Evolutionary conservation across 441 rosid genomes (phyloP), one percentile per base, ranked within the genome.

Genomic region (Aquilaria agallochum): DNA sequence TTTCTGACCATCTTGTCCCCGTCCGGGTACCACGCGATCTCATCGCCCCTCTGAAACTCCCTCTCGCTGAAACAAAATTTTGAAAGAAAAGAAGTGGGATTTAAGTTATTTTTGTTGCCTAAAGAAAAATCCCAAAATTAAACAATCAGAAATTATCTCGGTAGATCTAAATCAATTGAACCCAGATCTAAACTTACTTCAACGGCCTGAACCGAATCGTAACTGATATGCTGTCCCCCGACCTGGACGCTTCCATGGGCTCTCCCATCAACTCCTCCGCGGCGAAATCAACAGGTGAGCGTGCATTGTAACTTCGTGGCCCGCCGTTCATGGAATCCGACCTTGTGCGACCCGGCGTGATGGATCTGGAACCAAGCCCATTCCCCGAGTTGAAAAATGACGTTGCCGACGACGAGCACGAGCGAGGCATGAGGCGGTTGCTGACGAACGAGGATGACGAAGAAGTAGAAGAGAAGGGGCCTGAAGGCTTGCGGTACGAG

Each of bases 171-270:
- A 61, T 56, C 53, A n/a, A 60, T 12, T 53, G 56, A 59, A 52
- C 59, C 74, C 87, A 82, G 97, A 95, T 96, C 97, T 82, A 72
- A 3, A 59, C 63, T 71, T 80, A 96, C 99, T 96, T 96, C 85
- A 96, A 61, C 34, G 97, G 97, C 67, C 97, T 67, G 74, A 96
- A 96, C 61, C 99, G 95, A 78, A 96, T 87, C 67, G 99, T 96
- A 56, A 96, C 99, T 51, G 97, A 92, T 44, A 96, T 93, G 68
- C 97, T 96, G 72, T 96, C 98, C 12, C 87, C 91, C 11, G 85
- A 79, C 74, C 80, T 80, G 64, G 85, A 67, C 52, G 71, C 67
- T 8, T 91, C 97, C 71, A 78, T 10, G 13, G 84, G 86, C 74
- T 89, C 96, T 7, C 79, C 80, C 50, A 83, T 63, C 64, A 90